These are phyloP conservation scores for Ogataea trehalophila DNA, from an alignment of 805 yeast species.

Conservation along the genomic window DNA sequence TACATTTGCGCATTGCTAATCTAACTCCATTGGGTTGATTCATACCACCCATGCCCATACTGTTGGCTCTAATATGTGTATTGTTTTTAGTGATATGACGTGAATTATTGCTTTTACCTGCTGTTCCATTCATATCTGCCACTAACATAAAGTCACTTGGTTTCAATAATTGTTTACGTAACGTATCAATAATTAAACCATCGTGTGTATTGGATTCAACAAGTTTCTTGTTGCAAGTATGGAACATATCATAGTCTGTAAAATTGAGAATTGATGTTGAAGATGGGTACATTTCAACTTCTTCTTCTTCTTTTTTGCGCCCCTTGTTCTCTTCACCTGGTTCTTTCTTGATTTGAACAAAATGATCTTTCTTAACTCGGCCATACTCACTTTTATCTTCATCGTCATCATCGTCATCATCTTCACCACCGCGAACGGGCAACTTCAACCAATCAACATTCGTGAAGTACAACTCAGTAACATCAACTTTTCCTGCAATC, in stretches of 20 bases:
- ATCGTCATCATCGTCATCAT: slow-evolving; percentile 7
- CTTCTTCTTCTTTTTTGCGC: neutral
- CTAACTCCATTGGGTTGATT: slow-evolving; percentile 1
- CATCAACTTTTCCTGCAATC: slow-evolving; percentile 40
- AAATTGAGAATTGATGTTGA: slow-evolving; percentile 2
- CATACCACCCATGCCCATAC: no score
- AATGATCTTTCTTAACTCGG: slow-evolving; percentile 22
- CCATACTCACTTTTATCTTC: neutral
- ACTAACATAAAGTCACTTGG: slow-evolving; percentile 21
- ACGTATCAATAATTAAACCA: slow-evolving; percentile 29
- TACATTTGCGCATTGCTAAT: slow-evolving; percentile 27
- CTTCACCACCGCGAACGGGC: slow-evolving; percentile 8
- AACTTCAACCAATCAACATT: slow-evolving; percentile 63
- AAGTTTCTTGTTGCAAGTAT: slow-evolving; percentile 13
- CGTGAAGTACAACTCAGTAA: slow-evolving; percentile 55
- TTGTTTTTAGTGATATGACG: neutral
- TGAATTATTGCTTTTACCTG: neutral
- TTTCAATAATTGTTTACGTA: slow-evolving; percentile 28
- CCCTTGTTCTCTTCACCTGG: neutral
- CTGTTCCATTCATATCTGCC: neutral
- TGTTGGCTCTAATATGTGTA: neutral
- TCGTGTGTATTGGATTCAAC: slow-evolving; percentile 19
- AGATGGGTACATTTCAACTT: neutral
- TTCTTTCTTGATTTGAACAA: neutral
- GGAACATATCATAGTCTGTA: slow-evolving; percentile 22